Conservation (phyloP, 179 eudicot species). For the Amaranthus tricolor region DNA sequence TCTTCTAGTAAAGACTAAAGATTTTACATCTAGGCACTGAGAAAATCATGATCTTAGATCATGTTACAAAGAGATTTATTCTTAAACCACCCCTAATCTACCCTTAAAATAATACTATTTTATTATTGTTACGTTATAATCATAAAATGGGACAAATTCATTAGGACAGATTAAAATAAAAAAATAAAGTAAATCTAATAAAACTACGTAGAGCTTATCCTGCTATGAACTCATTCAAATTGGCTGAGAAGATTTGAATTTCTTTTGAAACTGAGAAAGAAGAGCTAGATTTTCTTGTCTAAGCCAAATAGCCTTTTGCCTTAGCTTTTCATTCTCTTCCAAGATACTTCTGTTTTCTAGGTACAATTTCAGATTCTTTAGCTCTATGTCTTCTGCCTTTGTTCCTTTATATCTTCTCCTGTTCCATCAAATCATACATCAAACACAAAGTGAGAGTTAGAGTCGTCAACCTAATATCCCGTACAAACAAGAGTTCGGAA, state of each 20-base stretch:
- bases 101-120: background rate
- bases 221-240: background rate
- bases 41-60: constrained; percentile 10
- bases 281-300: constrained; percentile 38
- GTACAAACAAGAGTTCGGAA: too few relatives aligned
- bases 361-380: constrained; percentile 40
- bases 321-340: constrained; percentile 39
- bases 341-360: constrained; percentile 37
- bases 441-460: too few relatives aligned
- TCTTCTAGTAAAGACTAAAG: background rate
- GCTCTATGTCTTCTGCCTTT: constrained; percentile 32
- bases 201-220: too few relatives aligned
- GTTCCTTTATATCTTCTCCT: constrained; percentile 36
- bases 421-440: constrained; percentile 22
- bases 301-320: constrained; percentile 36
- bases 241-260: constrained; percentile 15
- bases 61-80: constrained; percentile 16
- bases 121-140: background rate
- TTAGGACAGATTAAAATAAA: background rate
- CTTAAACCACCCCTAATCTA: constrained; percentile 12
- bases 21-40: constrained; percentile 9
- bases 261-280: constrained; percentile 33
- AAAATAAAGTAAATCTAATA: too few relatives aligned
- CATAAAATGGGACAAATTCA: background rate
- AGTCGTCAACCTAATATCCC: too few relatives aligned